Evolutionary conservation across 495 filamentous ascomycete species (phyloP).

Genomic region (Parachaetomium inaequale): DNA sequence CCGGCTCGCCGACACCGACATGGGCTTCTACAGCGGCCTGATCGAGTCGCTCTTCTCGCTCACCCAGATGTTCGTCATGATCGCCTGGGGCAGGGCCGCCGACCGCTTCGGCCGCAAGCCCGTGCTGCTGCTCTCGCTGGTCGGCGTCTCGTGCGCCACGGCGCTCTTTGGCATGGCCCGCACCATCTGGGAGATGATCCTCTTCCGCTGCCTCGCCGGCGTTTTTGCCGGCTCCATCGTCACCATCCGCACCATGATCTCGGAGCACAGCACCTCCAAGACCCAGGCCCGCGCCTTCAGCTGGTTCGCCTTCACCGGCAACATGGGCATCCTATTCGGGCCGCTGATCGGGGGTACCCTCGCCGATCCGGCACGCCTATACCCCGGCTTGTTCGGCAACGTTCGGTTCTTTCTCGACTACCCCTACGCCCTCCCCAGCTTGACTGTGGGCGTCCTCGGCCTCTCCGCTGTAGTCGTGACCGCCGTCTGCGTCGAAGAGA

Average conservation of each 20-base stretch:
- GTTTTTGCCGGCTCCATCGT: slow-evolving; percentile 66
- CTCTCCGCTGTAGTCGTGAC: slow-evolving; percentile 46
- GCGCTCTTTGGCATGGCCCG: slow-evolving; percentile 60
- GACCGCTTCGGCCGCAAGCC: slow-evolving; percentile 66
- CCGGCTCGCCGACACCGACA: slow-evolving; percentile 50
- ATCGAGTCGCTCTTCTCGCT: slow-evolving; percentile 71
- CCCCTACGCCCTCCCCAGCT: slow-evolving; percentile 61
- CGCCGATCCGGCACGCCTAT: slow-evolving; percentile 58
- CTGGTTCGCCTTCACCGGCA: slow-evolving; percentile 66
- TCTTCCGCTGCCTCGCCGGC: slow-evolving; percentile 62
- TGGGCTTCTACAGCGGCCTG: slow-evolving; percentile 68
- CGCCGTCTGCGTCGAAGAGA: slow-evolving; percentile 56
- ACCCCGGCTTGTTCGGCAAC: slow-evolving; percentile 50
- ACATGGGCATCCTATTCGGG: slow-evolving; percentile 66
- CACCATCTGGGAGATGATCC: slow-evolving; percentile 61
- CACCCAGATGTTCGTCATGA: slow-evolving; percentile 58
- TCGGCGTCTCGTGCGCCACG: slow-evolving; percentile 55
- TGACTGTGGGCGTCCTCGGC: slow-evolving; percentile 50
- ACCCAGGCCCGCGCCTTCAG: slow-evolving; percentile 68
- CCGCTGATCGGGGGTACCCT: slow-evolving; percentile 62
- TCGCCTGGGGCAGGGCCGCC: slow-evolving; percentile 59
- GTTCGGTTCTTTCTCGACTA: slow-evolving; percentile 56
- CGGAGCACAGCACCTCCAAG: slow-evolving; percentile 61
- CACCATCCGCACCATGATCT: slow-evolving; percentile 67
- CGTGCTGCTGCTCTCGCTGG: slow-evolving; percentile 58